Conservation (phyloP, 352 stramenopile genomes). For the Hyaloperonospora brassicae region DNA sequence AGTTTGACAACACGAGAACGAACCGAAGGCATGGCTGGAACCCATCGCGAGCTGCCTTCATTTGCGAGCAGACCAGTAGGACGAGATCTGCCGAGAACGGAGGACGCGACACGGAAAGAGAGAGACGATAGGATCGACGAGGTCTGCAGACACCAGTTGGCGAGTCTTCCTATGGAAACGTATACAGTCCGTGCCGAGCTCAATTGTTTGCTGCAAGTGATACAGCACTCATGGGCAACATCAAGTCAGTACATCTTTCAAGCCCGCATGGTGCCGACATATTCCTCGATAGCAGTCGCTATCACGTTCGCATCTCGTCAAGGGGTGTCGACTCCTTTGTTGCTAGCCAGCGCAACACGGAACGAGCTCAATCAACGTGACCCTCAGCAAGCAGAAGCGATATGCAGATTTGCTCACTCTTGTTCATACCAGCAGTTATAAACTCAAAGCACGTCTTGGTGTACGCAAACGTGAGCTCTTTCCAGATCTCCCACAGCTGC, state of each 20-base stretch:
- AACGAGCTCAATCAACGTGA: constrained; percentile 7
- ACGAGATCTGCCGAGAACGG: no score
- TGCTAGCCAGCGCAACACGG: background rate
- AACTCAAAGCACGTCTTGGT: constrained; percentile 80
- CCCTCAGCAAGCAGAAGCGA: constrained; percentile 24
- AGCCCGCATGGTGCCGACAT: constrained; percentile 5
- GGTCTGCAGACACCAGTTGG: no score
- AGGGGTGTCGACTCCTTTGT: constrained; percentile 10
- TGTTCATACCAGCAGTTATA: constrained; percentile 71
- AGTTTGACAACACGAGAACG: no score
- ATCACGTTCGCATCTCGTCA: constrained; percentile 9
- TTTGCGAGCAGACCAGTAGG: no score
- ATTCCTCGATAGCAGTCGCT: constrained; percentile 2
- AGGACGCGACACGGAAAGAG: no score
- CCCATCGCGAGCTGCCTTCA: no score
- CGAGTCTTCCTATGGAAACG: no score
- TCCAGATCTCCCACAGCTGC: constrained; percentile 81
- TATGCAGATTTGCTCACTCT: constrained; percentile 51
- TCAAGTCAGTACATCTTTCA: constrained; percentile 16
- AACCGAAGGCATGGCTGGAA: no score
- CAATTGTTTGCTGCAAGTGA: no score
- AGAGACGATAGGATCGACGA: no score
- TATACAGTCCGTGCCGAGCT: no score
- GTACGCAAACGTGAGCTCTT: constrained; percentile 72
- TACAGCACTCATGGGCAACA: constrained; percentile 3